Base-by-base conservation (phyloP, 257 asterid genomes). In the Eucommia ulmoides region DNA sequence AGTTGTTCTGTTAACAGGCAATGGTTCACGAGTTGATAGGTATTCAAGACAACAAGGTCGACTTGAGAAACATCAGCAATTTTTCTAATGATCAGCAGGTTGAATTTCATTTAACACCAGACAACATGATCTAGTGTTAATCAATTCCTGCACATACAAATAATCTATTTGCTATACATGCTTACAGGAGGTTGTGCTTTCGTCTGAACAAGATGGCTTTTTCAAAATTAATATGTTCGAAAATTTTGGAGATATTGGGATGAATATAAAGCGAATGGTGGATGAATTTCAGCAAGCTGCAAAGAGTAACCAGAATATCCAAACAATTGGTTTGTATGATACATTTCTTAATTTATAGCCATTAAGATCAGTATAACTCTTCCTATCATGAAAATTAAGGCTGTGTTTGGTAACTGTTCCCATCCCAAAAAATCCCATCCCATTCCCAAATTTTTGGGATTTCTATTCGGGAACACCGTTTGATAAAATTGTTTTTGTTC, bases 1-100 rank as follows among this genome's bases (percentile, higher is more conserved):
- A n/a, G n/a, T n/a, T n/a, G n/a, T n/a, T n/a, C n/a, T n/a, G n/a
- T n/a, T n/a, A n/a, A n/a, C n/a, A 88, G 98, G 98, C 96, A 16
- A 91, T 91, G 94, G 94, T 91, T 68, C 93, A 91, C 61, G 98
- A 85, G 64, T 58, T 91, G 66, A 73, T 91, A 54, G 96, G 98
- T 46, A 86, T 86, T 79, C 76, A 86, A 73, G 96, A 91, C 73
- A 86, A 91, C 58, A 85, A 83, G 71, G 96, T 91, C 26, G 82
- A 91, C 71, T 76, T 91, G 68, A 62, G 76, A 70, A 76, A 75
- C 25, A 63, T 80, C 45, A 93, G 79, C 54, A 83, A 78, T 60
- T 25, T 62, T 55, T 67, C 94, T 22, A 72, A 81, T 70, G 98
- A 91, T 71, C 93, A 85, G 60, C 76, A 86, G 96, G 98, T 89